These are phyloP conservation scores for Trifolium fragiferum DNA, from an alignment of 306 rosid species.

Conservation along the genomic window DNA sequence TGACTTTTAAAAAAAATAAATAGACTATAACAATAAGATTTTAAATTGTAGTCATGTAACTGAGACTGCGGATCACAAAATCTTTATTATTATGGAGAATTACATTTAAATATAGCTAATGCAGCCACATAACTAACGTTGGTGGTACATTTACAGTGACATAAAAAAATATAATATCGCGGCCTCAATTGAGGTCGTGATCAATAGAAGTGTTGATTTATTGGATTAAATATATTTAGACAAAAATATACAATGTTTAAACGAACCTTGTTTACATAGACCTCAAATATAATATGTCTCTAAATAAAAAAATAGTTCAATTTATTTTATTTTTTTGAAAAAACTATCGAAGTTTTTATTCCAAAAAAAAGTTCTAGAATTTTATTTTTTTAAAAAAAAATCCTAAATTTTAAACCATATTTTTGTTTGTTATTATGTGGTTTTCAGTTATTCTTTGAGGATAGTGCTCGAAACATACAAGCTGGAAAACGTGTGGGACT, in stretches of 20 bases:
- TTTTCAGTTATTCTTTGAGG: conserved; percentile 90
- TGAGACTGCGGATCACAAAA: neutral
- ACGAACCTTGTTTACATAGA: too few relatives aligned
- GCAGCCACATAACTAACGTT: neutral
- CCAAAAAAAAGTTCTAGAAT: too few relatives aligned
- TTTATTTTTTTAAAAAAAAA: too few relatives aligned
- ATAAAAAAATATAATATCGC: neutral
- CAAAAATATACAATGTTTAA: too few relatives aligned
- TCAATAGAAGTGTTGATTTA: neutral
- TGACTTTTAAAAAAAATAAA: neutral
- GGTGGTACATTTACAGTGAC: neutral
- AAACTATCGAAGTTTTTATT: too few relatives aligned
- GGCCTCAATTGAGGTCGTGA: too few relatives aligned
- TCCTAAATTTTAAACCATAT: too few relatives aligned
- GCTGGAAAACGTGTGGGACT: conserved; percentile 90
- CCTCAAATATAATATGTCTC: too few relatives aligned
- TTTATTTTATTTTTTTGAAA: too few relatives aligned
- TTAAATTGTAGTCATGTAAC: neutral
- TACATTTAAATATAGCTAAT: neutral
- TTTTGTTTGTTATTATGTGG: neutral
- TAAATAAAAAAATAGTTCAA: too few relatives aligned
- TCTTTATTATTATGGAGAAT: neutral
- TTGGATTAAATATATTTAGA: too few relatives aligned
- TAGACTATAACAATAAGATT: too few relatives aligned
- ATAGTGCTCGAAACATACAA: conserved; percentile 88